Conservation (phyloP, 2,329 filamentous ascomycete species). For the Arachnomyces sp. region DNA sequence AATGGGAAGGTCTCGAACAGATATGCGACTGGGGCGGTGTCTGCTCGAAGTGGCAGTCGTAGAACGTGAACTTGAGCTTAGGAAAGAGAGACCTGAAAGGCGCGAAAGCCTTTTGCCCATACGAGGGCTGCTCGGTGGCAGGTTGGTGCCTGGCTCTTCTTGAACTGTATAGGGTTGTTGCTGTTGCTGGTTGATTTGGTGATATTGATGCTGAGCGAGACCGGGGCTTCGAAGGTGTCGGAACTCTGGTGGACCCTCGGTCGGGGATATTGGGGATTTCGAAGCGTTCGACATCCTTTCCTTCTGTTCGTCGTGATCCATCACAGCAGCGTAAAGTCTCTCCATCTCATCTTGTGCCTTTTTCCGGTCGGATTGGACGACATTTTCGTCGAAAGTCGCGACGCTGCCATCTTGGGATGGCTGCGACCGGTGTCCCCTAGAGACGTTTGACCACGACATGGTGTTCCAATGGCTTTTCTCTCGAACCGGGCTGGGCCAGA, state of each 20-base stretch:
- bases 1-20: conserved; percentile 49
- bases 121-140: conserved; percentile 23
- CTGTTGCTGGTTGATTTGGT: conserved; percentile 14
- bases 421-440: conserved; percentile 26
- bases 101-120: conserved; percentile 31
- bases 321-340: conserved; percentile 81
- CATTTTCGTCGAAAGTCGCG: conserved; percentile 63
- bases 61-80: conserved; percentile 32
- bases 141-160: conserved; percentile 7
- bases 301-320: conserved; percentile 68
- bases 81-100: conserved; percentile 33
- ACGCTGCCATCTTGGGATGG: conserved; percentile 52
- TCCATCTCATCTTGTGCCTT: conserved; percentile 78
- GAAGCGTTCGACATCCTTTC: conserved; percentile 17
- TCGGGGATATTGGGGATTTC: conserved; percentile 15
- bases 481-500: conserved; percentile 29
- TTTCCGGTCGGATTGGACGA: conserved; percentile 65
- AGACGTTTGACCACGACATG: conserved; percentile 31
- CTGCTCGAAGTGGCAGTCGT: conserved; percentile 33
- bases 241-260: conserved; percentile 22
- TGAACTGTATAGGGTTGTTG: conserved; percentile 5
- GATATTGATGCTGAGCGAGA: conserved; percentile 11
- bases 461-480: conserved; percentile 24
- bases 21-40: conserved; percentile 34
- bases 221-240: conserved; percentile 19